These are phyloP conservation scores for Ehretia macrophylla DNA, from an alignment of 257 asterid genomes.

Conservation along the genomic window DNA sequence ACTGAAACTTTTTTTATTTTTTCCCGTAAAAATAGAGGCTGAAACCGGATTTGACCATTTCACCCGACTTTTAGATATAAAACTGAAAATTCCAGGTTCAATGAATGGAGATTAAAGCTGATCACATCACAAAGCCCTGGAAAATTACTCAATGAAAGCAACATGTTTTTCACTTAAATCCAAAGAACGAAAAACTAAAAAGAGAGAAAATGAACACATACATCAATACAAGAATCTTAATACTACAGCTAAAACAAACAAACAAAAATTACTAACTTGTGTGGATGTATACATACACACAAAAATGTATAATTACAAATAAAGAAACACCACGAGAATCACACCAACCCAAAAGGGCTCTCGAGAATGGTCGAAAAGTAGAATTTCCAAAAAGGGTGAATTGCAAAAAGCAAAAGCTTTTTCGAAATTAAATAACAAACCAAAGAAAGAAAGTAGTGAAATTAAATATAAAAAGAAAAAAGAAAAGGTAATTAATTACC, in stretches of 20 bases:
- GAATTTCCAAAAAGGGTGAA: background rate
- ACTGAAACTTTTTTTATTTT: no score
- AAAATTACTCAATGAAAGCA: no score
- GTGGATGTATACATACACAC: no score
- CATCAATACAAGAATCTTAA: background rate
- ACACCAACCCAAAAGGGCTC: slow-evolving; percentile 11
- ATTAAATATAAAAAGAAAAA: no score
- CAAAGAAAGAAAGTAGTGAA: background rate
- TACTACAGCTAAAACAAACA: no score
- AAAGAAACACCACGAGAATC: slow-evolving; percentile 8
- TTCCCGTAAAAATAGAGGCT: no score
- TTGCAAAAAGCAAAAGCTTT: background rate
- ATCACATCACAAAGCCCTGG: no score
- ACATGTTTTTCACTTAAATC: no score
- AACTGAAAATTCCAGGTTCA: background rate
- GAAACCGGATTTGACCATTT: no score
- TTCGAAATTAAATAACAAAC: background rate
- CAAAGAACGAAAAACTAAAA: background rate
- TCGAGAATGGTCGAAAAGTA: background rate
- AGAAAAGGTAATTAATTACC: background rate
- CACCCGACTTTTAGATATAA: no score
- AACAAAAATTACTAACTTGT: no score
- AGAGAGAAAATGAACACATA: background rate
- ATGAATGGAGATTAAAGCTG: background rate
- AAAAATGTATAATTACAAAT: background rate